Evolutionary conservation across 192 early-diverging fungal genomes (phyloP).

Genomic region (Coemansia sp.): DNA sequence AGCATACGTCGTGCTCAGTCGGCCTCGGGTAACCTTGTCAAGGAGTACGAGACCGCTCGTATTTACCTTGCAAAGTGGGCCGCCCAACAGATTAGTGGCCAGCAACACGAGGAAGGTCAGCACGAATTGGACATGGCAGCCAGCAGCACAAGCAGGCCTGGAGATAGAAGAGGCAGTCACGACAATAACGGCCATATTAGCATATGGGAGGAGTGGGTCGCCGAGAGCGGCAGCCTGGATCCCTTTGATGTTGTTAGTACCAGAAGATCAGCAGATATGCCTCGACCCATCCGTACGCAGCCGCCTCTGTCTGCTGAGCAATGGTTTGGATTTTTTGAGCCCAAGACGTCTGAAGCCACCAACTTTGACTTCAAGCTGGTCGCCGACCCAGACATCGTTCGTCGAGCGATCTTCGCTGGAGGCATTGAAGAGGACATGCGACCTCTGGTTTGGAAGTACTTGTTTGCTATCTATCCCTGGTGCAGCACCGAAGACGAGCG

Average conservation of each 20-base stretch:
- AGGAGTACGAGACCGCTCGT: conserved; percentile 79
- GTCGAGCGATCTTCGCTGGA: conserved; percentile 67
- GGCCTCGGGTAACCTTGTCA: conserved; percentile 61
- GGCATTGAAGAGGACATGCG: conserved; percentile 82
- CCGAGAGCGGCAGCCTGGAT: conserved; percentile 47
- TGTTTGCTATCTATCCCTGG: conserved; percentile 86
- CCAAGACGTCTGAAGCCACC: conserved; percentile 7
- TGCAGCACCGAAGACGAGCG: conserved; percentile 74
- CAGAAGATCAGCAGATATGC: conserved; percentile 29
- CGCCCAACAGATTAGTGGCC: conserved; percentile 57
- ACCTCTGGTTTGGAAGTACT: conserved; percentile 86
- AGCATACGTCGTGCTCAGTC: conserved; percentile 58
- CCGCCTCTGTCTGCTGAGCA: conserved; percentile 63
- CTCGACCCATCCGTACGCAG: conserved; percentile 49
- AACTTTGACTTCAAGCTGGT: conserved; percentile 47
- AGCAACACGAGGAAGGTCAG: conserved; percentile 56
- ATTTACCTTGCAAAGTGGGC: conserved; percentile 83
- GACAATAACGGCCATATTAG: conserved; percentile 17
- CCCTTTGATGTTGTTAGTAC: conserved; percentile 51
- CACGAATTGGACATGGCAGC: conserved; percentile 37
- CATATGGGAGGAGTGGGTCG: conserved; percentile 57
- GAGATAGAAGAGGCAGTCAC: not conserved
- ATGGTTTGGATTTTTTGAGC: conserved; percentile 75
- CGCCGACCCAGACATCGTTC: conserved; percentile 57
- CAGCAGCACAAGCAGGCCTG: not conserved